Percentiles rank a stretch among this genome's conserved stretches.
phyloP scores from a whole-genome alignment of 192 early-diverging fungal species.

The Chytriomyces confervae region DNA sequence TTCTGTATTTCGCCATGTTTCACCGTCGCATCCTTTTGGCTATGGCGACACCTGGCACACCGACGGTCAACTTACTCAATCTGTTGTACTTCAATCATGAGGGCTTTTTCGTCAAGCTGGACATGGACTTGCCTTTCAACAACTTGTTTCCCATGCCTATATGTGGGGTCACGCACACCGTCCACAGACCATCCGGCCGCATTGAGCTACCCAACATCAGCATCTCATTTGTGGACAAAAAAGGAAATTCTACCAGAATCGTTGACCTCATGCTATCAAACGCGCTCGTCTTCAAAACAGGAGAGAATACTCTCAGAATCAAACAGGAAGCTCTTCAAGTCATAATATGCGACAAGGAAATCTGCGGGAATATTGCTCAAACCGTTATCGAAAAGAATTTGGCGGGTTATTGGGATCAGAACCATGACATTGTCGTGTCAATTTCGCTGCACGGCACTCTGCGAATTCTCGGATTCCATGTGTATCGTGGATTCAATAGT shows the following conservation, averaged over 20 bases:
- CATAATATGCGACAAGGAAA: neutral
- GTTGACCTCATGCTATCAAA: conserved; percentile 1
- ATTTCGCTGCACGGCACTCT: neutral
- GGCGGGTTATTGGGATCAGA: neutral
- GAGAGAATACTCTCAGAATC: neutral
- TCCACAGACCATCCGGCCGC: neutral
- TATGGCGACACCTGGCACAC: neutral
- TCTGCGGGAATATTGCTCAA: neutral
- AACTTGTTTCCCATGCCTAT: neutral
- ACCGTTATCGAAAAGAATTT: neutral
- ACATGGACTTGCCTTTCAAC: conserved; percentile 4
- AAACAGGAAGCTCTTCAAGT: neutral
- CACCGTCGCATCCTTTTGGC: neutral
- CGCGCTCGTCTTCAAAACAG: neutral
- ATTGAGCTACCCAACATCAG: neutral
- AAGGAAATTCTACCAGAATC: neutral
- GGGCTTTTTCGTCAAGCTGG: neutral
- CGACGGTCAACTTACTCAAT: neutral
- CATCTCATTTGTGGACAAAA: neutral
- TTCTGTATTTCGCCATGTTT: neutral
- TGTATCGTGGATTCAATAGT: neutral
- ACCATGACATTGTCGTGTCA: neutral
- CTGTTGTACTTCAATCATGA: neutral
- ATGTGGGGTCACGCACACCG: neutral
- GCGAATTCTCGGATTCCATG: neutral